Percentiles rank a stretch among this genome's conserved stretches.
Conservation (phyloP, 208 protist genomes). For the Crithidia mellificae region DNA sequence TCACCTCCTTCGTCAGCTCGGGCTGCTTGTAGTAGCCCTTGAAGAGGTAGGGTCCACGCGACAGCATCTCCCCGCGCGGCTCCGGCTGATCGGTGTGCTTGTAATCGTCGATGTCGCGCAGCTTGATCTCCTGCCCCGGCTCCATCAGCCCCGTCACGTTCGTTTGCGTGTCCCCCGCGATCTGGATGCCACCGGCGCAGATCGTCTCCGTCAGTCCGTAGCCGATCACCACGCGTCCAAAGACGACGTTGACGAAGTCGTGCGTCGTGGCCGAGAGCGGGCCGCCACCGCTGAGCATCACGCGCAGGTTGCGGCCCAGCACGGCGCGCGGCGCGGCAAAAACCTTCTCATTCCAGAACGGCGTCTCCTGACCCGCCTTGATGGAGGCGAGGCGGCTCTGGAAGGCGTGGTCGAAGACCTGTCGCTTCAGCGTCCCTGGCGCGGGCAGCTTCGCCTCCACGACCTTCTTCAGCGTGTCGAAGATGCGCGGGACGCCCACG, state of each 20-base stretch:
- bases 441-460: constrained; percentile 78
- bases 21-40: constrained; percentile 93
- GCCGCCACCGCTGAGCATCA: constrained; percentile 84
- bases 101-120: constrained; percentile 90
- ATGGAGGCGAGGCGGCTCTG: constrained; percentile 62
- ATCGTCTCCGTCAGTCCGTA: constrained; percentile 92
- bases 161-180: constrained; percentile 51
- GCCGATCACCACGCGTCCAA: constrained; percentile 62
- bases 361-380: constrained; percentile 76
- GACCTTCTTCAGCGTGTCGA: constrained; percentile 78
- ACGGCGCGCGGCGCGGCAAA: constrained; percentile 56
- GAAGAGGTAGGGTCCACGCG: constrained; percentile 81
- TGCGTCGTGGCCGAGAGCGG: constrained; percentile 72
- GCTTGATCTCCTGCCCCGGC: constrained; percentile 83
- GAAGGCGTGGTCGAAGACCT: constrained; percentile 78
- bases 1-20: constrained; percentile 82
- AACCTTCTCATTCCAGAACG: constrained; percentile 84
- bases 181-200: constrained; percentile 73
- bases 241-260: constrained; percentile 86
- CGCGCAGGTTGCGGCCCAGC: constrained; percentile 63
- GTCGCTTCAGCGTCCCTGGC: constrained; percentile 65
- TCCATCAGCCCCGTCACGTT: constrained; percentile 72
- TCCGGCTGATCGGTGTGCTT: constrained; percentile 75
- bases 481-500: constrained; percentile 87
- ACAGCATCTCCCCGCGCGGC: constrained; percentile 80